A percentile compares a stretch with the other conserved stretches of the same genome.
phyloP scores from a whole-genome alignment of 1,284 basidiomycete species.

The Apiotrichum porosum region DNA sequence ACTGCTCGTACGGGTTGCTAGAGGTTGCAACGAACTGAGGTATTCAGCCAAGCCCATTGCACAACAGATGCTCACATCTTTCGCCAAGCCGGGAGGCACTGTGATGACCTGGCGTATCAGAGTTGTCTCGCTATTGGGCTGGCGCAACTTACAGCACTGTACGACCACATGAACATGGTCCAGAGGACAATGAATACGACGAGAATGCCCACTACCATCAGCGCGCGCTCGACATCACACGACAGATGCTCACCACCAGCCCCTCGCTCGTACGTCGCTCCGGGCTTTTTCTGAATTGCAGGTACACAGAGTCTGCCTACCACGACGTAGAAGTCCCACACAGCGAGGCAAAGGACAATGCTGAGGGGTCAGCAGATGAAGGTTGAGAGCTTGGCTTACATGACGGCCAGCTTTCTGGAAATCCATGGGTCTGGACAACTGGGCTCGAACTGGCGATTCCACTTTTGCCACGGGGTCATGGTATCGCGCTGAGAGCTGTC shows the following conservation, averaged over 20 bases:
- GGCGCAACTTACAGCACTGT: constrained; percentile 55
- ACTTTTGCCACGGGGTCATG: too few species aligned
- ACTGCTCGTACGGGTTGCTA: too few species aligned
- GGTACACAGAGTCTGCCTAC: constrained; percentile 62
- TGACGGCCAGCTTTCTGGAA: too few species aligned
- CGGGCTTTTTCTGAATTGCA: constrained; percentile 58
- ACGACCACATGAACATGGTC: constrained; percentile 68
- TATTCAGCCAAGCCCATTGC: too few species aligned
- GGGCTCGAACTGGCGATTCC: too few species aligned
- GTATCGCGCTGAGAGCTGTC: too few species aligned
- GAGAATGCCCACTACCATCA: constrained; percentile 56
- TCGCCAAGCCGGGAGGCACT: constrained; percentile 64
- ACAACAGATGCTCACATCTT: constrained; percentile 61
- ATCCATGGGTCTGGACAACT: constrained; percentile 25
- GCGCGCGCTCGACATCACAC: not conserved
- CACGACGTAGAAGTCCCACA: constrained; percentile 61
- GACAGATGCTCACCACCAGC: constrained; percentile 65
- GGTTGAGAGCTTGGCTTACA: too few species aligned
- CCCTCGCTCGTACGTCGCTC: constrained; percentile 51
- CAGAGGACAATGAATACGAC: constrained; percentile 59
- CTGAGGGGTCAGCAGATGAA: constrained; percentile 17
- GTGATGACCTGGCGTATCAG: constrained; percentile 52
- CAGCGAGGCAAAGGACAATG: constrained; percentile 28
- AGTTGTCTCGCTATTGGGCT: not conserved
- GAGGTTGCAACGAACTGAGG: constrained; percentile 12